These are phyloP conservation scores for Prunus mume DNA, from an alignment of 306 rosid genomes.

Conservation along the genomic window DNA sequence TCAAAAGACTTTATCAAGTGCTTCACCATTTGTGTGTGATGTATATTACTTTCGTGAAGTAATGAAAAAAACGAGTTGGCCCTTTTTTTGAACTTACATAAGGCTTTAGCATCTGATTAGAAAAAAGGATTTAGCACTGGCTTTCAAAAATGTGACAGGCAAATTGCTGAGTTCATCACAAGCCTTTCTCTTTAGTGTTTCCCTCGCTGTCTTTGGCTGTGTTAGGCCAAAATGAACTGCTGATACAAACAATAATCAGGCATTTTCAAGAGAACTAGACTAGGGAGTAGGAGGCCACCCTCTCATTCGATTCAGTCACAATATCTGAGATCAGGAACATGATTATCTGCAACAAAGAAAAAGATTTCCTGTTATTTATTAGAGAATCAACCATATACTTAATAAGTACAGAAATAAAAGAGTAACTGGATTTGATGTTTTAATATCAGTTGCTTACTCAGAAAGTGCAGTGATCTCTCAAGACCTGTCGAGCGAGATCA, in stretches of 20 bases:
- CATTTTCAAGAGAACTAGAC: background rate
- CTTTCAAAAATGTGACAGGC: background rate
- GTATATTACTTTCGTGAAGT: background rate
- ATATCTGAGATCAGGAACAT: background rate
- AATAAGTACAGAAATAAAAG: background rate
- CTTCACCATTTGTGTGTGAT: background rate
- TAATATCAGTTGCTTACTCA: conserved; percentile 23
- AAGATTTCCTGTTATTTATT: background rate
- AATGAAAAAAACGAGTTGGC: background rate
- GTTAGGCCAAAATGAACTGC: background rate
- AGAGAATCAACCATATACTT: background rate
- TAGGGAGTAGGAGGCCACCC: background rate
- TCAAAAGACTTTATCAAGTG: background rate
- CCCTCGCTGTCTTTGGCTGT: background rate
- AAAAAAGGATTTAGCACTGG: background rate
- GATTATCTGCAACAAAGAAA: background rate
- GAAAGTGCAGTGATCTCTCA: conserved; percentile 65
- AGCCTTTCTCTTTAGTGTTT: background rate
- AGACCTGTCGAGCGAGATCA: conserved; percentile 87
- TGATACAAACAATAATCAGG: background rate
- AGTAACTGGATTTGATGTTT: background rate
- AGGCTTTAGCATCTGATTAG: background rate
- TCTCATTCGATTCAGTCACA: background rate
- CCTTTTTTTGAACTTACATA: background rate
- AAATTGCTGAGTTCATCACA: background rate